Conservation (phyloP, 352 stramenopile genomes). For the Poterioochromonas sp. region DNA sequence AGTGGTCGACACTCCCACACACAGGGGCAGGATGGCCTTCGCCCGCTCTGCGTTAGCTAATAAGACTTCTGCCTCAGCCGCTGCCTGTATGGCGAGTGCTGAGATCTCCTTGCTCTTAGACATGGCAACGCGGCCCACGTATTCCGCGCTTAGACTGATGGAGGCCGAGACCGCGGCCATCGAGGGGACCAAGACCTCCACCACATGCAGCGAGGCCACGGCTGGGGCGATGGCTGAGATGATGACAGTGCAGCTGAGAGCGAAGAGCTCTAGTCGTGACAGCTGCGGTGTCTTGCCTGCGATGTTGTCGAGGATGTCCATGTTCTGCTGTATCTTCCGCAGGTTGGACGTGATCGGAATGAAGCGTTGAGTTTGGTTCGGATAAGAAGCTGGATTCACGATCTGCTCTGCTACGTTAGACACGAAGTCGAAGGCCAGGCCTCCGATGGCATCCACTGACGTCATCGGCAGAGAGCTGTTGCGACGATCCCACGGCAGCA, state of each 20-base stretch:
- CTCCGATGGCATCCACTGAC: too few species aligned
- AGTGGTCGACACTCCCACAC: slow-evolving; percentile 53
- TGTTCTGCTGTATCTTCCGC: not conserved
- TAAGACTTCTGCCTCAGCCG: slow-evolving; percentile 56
- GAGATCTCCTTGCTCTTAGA: slow-evolving; percentile 59
- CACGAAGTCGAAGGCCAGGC: not conserved
- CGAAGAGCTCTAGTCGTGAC: not conserved
- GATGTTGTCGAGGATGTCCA: slow-evolving; percentile 6
- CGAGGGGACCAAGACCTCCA: slow-evolving; percentile 38
- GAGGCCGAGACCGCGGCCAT: slow-evolving; percentile 47
- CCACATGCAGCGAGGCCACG: slow-evolving; percentile 30
- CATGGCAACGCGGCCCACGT: slow-evolving; percentile 55
- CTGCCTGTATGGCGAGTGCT: slow-evolving; percentile 54
- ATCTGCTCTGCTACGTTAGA: not conserved
- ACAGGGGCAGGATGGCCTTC: slow-evolving; percentile 57
- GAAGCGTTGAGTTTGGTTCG: not conserved
- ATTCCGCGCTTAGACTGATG: slow-evolving; percentile 59
- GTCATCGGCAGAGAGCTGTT: too few species aligned
- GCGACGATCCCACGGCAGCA: too few species aligned
- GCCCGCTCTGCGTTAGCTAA: slow-evolving; percentile 54
- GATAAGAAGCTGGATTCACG: not conserved
- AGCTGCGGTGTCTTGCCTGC: not conserved
- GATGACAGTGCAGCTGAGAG: not conserved
- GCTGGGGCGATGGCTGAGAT: not conserved
- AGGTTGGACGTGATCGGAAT: not conserved